Base-by-base conservation (phyloP, 345 rosid genomes). In the Physaria fendleri region DNA sequence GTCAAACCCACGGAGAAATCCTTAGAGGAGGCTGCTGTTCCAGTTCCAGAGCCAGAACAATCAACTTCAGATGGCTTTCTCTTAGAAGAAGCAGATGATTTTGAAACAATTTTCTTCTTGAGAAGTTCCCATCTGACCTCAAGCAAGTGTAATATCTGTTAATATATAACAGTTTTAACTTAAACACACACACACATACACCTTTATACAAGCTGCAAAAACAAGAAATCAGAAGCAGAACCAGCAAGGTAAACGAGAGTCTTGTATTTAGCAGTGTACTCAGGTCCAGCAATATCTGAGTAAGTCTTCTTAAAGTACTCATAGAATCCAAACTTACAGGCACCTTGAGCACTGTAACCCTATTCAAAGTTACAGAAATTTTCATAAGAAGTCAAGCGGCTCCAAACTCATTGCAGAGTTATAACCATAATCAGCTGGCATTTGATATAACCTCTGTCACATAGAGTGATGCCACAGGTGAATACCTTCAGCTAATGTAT, bases 241-340 rank as follows among this genome's bases (percentile, higher is more conserved):
- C 88, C 92, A 53, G 86, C 92, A 28, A 85, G 88, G 75, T 85
- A 85, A 64, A 85, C 79, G 77, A 85, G 75, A 17, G 85, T 82
- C 67, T 85, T 85, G 82, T 80, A 82, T 56, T 85, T 82, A 44
- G 81, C 63, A 8, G 81, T 76, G 44, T 50, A 80, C 76, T 92
- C 95, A 7, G 98, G 97, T 33, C 98, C 98, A 63, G 85, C 98
- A 55, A 92, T 59, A 65, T 88, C 98, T 20, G 95, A 75, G 71
- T 92, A 92, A 54, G 81, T 81, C 74, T 92, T 88, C 77, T 92
- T 92, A 64, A 85, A 85, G 16, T 70, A 85, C 75, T 85, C 88
- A 16, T 85, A 85, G 65, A 85, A 85, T 0, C 87, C 93, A 50
- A 72, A 82, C 72, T 85, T 82, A 82, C 93, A 81, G 47, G 93